Evolutionary conservation across 2,329 filamentous ascomycete genomes (phyloP).

Genomic region (Clonostachys byssicola): DNA sequence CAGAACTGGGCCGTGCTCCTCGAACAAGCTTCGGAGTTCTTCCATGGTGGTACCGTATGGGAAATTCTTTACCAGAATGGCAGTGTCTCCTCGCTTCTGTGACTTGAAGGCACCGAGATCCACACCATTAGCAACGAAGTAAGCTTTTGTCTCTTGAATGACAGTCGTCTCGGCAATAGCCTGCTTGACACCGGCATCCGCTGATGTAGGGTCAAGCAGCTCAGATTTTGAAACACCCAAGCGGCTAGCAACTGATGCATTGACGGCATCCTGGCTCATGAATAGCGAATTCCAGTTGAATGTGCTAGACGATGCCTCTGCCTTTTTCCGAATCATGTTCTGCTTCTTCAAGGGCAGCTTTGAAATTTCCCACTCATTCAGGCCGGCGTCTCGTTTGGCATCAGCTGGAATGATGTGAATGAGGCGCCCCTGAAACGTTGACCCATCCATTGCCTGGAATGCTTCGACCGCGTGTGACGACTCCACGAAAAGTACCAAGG

Average conservation of each 20-base stretch:
- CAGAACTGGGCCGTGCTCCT: constrained; percentile 77
- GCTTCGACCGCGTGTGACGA: constrained; percentile 72
- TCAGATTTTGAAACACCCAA: constrained; percentile 89
- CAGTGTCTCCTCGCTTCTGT: constrained; percentile 76
- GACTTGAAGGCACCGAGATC: constrained; percentile 90
- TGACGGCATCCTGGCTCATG: constrained; percentile 94
- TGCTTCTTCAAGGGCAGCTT: constrained; percentile 95
- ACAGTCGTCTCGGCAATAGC: constrained; percentile 94
- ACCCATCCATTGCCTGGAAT: constrained; percentile 75
- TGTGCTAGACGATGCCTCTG: constrained; percentile 69
- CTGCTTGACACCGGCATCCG: constrained; percentile 93
- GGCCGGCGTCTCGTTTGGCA: constrained; percentile 73
- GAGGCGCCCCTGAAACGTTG: constrained; percentile 87
- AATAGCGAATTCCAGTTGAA: constrained; percentile 99
- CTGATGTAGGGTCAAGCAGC: constrained; percentile 89
- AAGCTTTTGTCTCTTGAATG: constrained; percentile 93
- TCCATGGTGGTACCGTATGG: constrained; percentile 76
- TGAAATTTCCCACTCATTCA: constrained; percentile 86
- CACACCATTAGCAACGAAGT: constrained; percentile 83
- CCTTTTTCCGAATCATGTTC: constrained; percentile 80
- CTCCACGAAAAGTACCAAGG: constrained; percentile 76
- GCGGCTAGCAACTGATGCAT: constrained; percentile 81
- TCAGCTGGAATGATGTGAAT: constrained; percentile 85
- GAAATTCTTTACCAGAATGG: constrained; percentile 93
- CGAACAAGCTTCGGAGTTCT: constrained; percentile 76